Base-by-base conservation (phyloP, 768 basidiomycete genomes). In the Leccinum truebloodii region DNA sequence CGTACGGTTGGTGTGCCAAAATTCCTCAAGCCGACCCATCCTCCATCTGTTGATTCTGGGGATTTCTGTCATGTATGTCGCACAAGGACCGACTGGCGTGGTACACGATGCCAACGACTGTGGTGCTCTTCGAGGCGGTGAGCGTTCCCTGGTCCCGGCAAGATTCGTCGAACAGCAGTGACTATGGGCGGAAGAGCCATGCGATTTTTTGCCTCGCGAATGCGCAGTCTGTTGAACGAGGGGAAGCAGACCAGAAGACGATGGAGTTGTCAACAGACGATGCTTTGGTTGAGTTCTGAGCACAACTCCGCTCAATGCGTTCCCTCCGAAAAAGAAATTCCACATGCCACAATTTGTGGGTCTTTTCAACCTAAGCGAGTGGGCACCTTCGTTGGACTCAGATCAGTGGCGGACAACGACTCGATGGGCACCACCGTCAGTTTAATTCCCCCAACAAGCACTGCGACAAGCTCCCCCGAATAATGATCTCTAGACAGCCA, bases 301-400 rank as follows among this genome's bases (percentile, higher is more conserved):
- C 35, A 41, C 67, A 67, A 67, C 66, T 67, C 66, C 63, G 67
- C 66, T 67, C 57, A 41, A 32, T 16, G 60, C 16, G 37, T 44
- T 30, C 34, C 56, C 56, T 44, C 58, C 28, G 6, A 16, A 59
- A 57, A 34, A 65, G 39, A 56, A 59, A 55, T 48, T 51, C 57
- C 54, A 53, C 59, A 55, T 62, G 57, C 55, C 67, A 66, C 68
- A 59, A 52, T 18, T 20, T 2, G 32, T 30, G 1, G 30, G 0
- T 52, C 44, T 55, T 63, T 64, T 56, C 28, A 55, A 58, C 48
- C 55, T 41, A 52, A 55, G 57, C 52, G 60, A 3, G 35, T 24
- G 57, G 55, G 30, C 32, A 34, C 16, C 48, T 10, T 46, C 4
- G 44, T 46, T 46, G 44, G 44, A 46, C 14, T 12, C 30, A 22